Conservation (phyloP, 257 asterid species). For the Petunia axillaris region DNA sequence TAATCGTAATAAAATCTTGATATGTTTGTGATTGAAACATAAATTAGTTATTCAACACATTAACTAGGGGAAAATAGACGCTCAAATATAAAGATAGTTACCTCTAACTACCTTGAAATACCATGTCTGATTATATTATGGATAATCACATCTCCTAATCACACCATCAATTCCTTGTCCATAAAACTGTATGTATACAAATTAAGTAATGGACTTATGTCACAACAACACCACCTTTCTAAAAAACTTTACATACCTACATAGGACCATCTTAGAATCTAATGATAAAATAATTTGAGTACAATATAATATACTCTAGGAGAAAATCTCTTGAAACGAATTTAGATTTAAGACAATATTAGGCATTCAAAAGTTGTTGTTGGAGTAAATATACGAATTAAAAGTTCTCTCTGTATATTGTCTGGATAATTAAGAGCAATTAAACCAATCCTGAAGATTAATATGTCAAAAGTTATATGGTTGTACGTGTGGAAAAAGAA, state of each 20-base stretch:
- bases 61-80: neutral
- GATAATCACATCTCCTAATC: too few relatives aligned
- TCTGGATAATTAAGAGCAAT: neutral
- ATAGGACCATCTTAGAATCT: neutral
- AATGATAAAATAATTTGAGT: neutral
- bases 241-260: neutral
- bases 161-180: neutral
- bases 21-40: neutral
- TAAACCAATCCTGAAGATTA: neutral
- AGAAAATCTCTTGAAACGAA: neutral
- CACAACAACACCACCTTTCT: neutral
- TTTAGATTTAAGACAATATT: too few relatives aligned
- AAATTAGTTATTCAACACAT: neutral
- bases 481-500: constrained; percentile 1
- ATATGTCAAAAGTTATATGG: neutral
- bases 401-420: neutral
- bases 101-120: neutral
- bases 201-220: neutral
- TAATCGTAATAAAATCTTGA: neutral
- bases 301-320: too few relatives aligned
- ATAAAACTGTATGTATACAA: neutral
- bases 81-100: neutral
- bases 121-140: too few relatives aligned
- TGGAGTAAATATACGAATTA: neutral
- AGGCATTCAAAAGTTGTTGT: neutral